These are phyloP conservation scores for Diphasiastrum complanatum DNA, from an alignment of 83 land plant species.

Conservation along the genomic window DNA sequence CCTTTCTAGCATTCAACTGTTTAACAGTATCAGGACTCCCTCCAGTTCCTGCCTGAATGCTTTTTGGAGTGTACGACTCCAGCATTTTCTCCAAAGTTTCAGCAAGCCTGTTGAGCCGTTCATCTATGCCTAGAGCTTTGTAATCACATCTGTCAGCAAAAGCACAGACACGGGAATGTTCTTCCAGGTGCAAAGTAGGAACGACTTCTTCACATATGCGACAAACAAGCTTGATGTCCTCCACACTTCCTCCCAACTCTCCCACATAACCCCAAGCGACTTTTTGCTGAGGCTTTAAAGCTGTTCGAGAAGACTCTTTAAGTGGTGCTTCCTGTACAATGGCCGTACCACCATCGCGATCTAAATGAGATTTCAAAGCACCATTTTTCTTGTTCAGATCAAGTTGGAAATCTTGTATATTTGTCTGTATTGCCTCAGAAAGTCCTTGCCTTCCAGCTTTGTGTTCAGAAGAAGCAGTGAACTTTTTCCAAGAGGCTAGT, in stretches of 20 bases:
- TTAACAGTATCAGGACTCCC: slow-evolving; percentile 76
- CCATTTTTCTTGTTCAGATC: no score
- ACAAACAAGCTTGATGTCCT: slow-evolving; percentile 71
- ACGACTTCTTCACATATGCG: slow-evolving; percentile 97
- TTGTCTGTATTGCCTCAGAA: neutral
- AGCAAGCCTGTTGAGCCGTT: slow-evolving; percentile 70
- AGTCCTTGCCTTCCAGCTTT: slow-evolving; percentile 1
- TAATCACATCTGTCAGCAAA: slow-evolving; percentile 92
- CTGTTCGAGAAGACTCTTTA: slow-evolving; percentile 22
- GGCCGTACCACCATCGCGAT: no score
- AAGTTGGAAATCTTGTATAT: neutral
- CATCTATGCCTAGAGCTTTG: slow-evolving; percentile 79
- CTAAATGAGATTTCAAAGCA: no score
- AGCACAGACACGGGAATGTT: slow-evolving; percentile 84
- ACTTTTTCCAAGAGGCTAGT: slow-evolving; percentile 28
- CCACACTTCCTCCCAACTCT: slow-evolving; percentile 51
- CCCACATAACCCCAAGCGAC: slow-evolving; percentile 81
- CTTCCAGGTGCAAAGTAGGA: slow-evolving; percentile 72
- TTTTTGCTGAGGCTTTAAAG: slow-evolving; percentile 56
- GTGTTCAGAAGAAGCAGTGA: neutral
- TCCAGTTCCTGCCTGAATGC: slow-evolving; percentile 35
- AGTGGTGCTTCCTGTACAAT: neutral
- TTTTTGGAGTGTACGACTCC: slow-evolving; percentile 57
- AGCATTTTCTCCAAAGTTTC: slow-evolving; percentile 80
- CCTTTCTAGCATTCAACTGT: slow-evolving; percentile 42